Percentiles rank a stretch among this genome's conserved stretches.
Evolutionary conservation across 345 rosid genomes (phyloP).

Genomic region (Leavenworthia alabamica): DNA sequence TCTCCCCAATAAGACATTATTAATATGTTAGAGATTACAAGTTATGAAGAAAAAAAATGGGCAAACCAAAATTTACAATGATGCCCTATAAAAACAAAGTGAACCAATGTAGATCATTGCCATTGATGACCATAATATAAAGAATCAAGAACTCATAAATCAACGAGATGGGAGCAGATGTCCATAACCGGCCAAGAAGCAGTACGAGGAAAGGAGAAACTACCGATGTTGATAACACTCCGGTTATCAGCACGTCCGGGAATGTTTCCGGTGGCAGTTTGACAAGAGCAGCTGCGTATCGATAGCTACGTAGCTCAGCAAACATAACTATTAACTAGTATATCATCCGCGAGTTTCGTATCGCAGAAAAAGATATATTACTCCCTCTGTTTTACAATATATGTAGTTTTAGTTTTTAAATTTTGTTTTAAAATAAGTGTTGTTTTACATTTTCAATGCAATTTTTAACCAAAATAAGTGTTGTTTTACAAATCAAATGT

Average conservation of each 20-base stretch:
- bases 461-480: too few relatives aligned
- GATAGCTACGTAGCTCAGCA: slow-evolving; percentile 47
- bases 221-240: background rate
- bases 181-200: background rate
- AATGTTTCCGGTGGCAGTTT: slow-evolving; percentile 27
- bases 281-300: slow-evolving; percentile 37
- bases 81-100: background rate
- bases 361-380: too few relatives aligned
- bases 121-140: background rate
- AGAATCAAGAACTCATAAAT: background rate
- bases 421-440: too few relatives aligned
- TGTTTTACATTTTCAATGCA: too few relatives aligned
- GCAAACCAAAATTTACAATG: background rate
- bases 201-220: background rate
- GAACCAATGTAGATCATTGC: background rate
- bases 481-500: too few relatives aligned
- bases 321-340: slow-evolving; percentile 28
- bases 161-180: background rate
- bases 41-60: background rate
- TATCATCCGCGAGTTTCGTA: too few relatives aligned
- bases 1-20: background rate
- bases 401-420: too few relatives aligned
- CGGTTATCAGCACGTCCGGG: background rate
- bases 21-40: background rate
- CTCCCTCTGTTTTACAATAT: too few relatives aligned